These are phyloP conservation scores for Lyophyllum atratum DNA, from an alignment of 768 basidiomycete species.

Conservation along the genomic window DNA sequence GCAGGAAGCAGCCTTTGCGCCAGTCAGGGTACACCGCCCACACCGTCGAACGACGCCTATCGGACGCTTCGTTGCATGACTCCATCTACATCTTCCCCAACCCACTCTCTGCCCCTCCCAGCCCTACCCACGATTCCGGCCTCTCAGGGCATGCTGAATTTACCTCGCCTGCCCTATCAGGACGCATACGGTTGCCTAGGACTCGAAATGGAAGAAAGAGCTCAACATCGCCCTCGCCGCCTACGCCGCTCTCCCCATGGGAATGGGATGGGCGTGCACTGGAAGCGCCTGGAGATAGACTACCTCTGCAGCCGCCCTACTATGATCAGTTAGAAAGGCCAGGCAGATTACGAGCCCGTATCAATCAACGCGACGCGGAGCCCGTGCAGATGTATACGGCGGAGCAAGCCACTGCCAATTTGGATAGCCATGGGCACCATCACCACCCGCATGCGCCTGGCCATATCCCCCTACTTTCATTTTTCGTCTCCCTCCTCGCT, in stretches of 20 bases:
- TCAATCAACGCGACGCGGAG: not conserved
- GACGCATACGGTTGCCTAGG: not conserved
- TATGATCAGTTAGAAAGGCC: not conserved
- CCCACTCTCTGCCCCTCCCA: slow-evolving; percentile 19
- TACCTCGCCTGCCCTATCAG: slow-evolving; percentile 9
- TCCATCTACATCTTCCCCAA: slow-evolving; percentile 22
- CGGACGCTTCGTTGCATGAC: not conserved
- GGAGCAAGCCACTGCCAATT: not conserved
- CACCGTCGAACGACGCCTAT: slow-evolving; percentile 38
- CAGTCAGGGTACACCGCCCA: slow-evolving; percentile 58
- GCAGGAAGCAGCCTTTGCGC: slow-evolving; percentile 69
- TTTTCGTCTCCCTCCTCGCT: slow-evolving; percentile 35
- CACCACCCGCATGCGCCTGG: slow-evolving; percentile 29
- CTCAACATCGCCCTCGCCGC: not conserved
- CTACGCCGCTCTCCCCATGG: not conserved
- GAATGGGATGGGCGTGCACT: not conserved
- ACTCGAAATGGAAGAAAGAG: not conserved
- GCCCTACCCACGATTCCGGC: slow-evolving; percentile 19
- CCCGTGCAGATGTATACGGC: not conserved
- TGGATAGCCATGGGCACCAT: not conserved
- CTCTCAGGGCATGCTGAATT: slow-evolving; percentile 7
- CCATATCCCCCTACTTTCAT: slow-evolving; percentile 35
- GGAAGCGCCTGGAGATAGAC: not conserved
- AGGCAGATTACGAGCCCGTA: not conserved
- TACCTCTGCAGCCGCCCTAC: not conserved